A percentile compares a stretch with the other conserved stretches of the same genome.
phyloP scores from a whole-genome alignment of 2,329 filamentous ascomycete genomes.

The Diaporthe aspalathi region DNA sequence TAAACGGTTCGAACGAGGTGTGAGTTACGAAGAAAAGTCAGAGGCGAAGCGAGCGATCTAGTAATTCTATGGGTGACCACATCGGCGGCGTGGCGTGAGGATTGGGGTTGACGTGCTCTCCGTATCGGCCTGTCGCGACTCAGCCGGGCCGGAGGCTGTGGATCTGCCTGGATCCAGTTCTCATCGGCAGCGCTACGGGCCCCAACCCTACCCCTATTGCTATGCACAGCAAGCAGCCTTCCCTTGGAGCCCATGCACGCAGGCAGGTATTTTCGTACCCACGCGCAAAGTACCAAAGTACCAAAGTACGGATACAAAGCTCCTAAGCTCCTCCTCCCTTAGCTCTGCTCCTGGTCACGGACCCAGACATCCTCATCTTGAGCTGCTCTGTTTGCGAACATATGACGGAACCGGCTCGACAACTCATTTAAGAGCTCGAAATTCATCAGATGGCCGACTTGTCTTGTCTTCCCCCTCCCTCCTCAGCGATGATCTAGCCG shows the following conservation, averaged over 20 bases:
- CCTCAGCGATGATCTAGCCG: slow-evolving; percentile 37
- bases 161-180: neutral
- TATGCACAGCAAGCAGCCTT: too few species aligned
- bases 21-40: neutral
- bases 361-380: slow-evolving; percentile 25
- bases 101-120: slow-evolving; percentile 18
- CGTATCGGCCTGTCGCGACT: slow-evolving; percentile 25
- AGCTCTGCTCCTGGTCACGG: slow-evolving; percentile 14
- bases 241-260: neutral
- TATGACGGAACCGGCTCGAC: slow-evolving; percentile 15
- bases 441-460: slow-evolving; percentile 8
- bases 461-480: slow-evolving; percentile 19
- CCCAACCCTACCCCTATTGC: slow-evolving; percentile 28
- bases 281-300: neutral
- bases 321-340: neutral
- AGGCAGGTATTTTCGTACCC: neutral
- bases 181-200: neutral
- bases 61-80: neutral
- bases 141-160: slow-evolving; percentile 33
- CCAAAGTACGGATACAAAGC: too few species aligned
- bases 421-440: neutral
- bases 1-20: neutral
- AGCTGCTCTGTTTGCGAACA: slow-evolving; percentile 1
- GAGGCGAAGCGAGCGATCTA: neutral
- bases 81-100: slow-evolving; percentile 28